Percentiles rank a stretch among this genome's conserved stretches.
phyloP scores from a whole-genome alignment of 306 rosid genomes.

The Prinsepia uniflora region DNA sequence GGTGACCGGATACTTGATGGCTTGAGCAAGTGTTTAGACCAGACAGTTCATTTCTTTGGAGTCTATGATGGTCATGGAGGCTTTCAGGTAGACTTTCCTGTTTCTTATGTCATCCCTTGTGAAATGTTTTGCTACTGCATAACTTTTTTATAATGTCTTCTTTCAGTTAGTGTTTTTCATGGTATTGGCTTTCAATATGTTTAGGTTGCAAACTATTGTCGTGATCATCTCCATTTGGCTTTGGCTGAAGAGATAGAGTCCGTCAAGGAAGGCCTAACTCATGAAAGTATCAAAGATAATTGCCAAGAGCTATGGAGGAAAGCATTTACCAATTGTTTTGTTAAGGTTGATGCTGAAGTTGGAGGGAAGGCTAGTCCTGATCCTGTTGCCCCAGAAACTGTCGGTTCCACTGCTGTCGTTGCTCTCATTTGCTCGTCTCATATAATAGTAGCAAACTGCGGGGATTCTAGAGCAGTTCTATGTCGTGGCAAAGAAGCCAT shows the following conservation, averaged over 20 bases:
- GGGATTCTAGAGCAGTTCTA: slow-evolving; percentile 92
- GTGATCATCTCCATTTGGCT: slow-evolving; percentile 69
- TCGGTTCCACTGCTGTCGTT: slow-evolving; percentile 88
- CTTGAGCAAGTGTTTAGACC: slow-evolving; percentile 48
- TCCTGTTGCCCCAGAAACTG: slow-evolving; percentile 84
- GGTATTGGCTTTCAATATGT: slow-evolving; percentile 20
- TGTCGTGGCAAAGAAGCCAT: slow-evolving; percentile 83
- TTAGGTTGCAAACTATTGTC: slow-evolving; percentile 86
- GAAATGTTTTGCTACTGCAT: neutral
- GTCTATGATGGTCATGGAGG: slow-evolving; percentile 96
- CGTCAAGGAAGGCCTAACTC: slow-evolving; percentile 41
- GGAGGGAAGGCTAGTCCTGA: slow-evolving; percentile 62
- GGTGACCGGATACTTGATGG: slow-evolving; percentile 58
- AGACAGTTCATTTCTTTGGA: slow-evolving; percentile 73
- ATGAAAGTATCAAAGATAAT: slow-evolving; percentile 36
- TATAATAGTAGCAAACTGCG: slow-evolving; percentile 78
- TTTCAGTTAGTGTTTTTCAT: slow-evolving; percentile 9
- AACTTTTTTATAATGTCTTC: slow-evolving; percentile 3
- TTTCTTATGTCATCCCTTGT: neutral
- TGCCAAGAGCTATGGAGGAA: slow-evolving; percentile 79
- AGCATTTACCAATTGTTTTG: slow-evolving; percentile 63
- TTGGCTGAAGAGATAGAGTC: slow-evolving; percentile 74
- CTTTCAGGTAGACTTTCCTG: slow-evolving; percentile 48
- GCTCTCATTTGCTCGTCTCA: slow-evolving; percentile 77
- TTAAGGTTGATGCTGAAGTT: slow-evolving; percentile 75